Evolutionary conservation across 345 rosid genomes (phyloP).

Genomic region (Eucalyptus paniculata): DNA sequence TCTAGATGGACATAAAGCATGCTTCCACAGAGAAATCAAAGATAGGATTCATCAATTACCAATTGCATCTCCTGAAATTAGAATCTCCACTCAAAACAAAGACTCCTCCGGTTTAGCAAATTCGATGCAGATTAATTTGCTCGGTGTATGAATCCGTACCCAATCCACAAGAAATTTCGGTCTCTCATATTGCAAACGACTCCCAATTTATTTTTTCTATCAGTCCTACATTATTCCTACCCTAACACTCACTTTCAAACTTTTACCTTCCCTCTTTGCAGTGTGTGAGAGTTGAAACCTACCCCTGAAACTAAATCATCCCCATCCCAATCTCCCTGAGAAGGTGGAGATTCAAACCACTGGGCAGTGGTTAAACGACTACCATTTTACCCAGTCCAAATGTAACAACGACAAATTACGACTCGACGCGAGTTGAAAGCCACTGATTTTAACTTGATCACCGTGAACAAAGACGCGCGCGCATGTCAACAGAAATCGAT

Average conservation of each 20-base stretch:
- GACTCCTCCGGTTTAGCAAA: background rate
- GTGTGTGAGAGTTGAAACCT: fast-evolving
- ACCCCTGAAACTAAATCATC: fast-evolving
- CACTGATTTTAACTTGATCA: background rate
- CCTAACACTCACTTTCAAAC: fast-evolving
- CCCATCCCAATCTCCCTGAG: too few relatives aligned
- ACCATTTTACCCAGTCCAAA: background rate
- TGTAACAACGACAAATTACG: background rate
- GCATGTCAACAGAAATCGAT: background rate
- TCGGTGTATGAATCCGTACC: background rate
- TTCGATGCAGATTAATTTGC: background rate
- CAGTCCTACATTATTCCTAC: fast-evolving
- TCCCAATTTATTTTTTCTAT: background rate
- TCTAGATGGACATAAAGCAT: background rate
- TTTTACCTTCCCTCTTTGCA: fast-evolving
- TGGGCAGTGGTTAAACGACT: background rate
- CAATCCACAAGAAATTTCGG: background rate
- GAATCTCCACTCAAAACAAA: background rate
- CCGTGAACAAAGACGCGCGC: background rate
- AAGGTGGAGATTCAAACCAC: too few relatives aligned
- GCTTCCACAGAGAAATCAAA: background rate
- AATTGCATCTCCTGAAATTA: background rate
- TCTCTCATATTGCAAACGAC: background rate
- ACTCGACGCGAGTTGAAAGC: background rate
- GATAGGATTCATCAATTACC: background rate